These are phyloP conservation scores for Cubamyces sp. DNA, from an alignment of 768 basidiomycete species.

Conservation along the genomic window DNA sequence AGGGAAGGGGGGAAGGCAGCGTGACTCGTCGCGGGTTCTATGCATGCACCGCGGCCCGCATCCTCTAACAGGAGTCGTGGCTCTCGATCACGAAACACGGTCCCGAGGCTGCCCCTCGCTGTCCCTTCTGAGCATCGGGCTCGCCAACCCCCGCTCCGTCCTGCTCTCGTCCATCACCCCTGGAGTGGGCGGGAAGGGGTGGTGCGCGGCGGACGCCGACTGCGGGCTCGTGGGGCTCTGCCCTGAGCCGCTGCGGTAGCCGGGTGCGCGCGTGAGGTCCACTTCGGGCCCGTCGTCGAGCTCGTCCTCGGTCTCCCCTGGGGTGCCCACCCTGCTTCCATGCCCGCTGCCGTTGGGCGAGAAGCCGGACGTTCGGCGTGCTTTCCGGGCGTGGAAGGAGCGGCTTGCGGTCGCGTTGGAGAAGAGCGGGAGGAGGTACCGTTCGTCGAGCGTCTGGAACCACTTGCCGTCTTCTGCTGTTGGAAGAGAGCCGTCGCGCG, in stretches of 20 bases:
- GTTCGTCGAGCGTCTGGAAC: constrained; percentile 95
- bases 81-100: constrained; percentile 14
- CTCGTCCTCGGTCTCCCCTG: constrained; percentile 43
- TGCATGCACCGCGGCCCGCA: neutral
- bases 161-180: constrained; percentile 52
- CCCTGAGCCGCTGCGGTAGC: constrained; percentile 14
- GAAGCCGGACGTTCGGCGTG: constrained; percentile 47
- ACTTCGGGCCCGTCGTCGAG: constrained; percentile 38
- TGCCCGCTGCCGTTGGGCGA: constrained; percentile 34
- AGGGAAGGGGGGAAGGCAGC: neutral
- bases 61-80: neutral
- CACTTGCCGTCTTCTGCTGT: constrained; percentile 81
- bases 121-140: constrained; percentile 60
- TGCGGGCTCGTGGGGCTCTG: constrained; percentile 42
- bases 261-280: constrained; percentile 31
- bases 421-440: constrained; percentile 91
- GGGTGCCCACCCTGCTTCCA: constrained; percentile 37
- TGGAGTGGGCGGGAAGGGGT: constrained; percentile 44
- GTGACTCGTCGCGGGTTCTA: neutral
- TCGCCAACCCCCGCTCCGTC: constrained; percentile 64
- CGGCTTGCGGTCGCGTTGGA: constrained; percentile 90
- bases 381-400: constrained; percentile 80
- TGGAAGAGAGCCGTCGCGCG: constrained; percentile 18
- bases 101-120: constrained; percentile 34
- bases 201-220: constrained; percentile 37